Evolutionary conservation across 805 yeast species (phyloP), one percentile per base, ranked within the genome.

Genomic region (Tetrapisispora iriomotensis): DNA sequence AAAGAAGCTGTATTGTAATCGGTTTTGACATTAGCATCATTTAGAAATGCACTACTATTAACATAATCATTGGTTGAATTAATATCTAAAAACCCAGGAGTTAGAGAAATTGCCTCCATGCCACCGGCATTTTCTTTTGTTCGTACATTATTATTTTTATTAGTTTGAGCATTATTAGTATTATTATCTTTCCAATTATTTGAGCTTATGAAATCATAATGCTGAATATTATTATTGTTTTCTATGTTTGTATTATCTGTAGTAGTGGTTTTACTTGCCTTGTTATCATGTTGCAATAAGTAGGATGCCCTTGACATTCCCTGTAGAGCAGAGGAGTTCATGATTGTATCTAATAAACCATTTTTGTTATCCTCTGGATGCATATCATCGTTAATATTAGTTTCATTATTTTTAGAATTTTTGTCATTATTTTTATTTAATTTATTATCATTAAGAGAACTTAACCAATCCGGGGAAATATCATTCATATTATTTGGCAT

Each of bases 291-390:
- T 34, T 48, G 48, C 42, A 45, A 31, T 24, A 47, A 37, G 36
- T 38, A 31, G 25, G 45, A 40, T 14, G 51, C 48, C 31, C 44
- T 49, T 13, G 56, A 46, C 30, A 50, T 37, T 4, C 51, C 45
- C 9, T 54, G 46, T 12, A 49, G 45, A 6, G 54, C 45, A 6
- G 61, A 48, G 1, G 59, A 46, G 37, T 58, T 58, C 14, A 61
- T 44, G 34, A 68, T 64, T 40, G 65, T 52, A 44, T 69, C 74
- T 33, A 68, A 43, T 15, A 67, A 50, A 1, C 73, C 73, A 10
- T 31, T 31, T 10, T 14, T 31, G 22, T 20, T 20, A 6, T 22
- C 19, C 9, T 31, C n/a, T 22, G 12, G 27, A 22, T 22, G 26
- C 15, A 12, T 31, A 40, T 6, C 62, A 56, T 1, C 36, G n/a